Conservation (phyloP, 345 rosid genomes). For the Lepidium africanum region DNA sequence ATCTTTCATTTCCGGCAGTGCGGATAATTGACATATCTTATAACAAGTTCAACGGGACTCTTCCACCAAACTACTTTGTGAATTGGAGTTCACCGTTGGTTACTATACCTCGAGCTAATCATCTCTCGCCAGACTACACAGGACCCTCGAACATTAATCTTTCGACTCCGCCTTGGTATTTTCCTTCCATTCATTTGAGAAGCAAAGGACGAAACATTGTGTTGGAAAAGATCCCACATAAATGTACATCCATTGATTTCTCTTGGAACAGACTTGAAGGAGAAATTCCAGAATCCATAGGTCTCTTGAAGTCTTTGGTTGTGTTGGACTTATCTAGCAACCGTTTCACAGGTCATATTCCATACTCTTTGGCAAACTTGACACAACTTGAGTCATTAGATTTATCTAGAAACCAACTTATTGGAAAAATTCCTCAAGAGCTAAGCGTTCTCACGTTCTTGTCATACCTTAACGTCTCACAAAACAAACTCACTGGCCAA, state of each 20-base stretch:
- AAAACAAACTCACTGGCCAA: neutral
- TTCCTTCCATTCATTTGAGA: neutral
- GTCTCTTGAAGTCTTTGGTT: neutral
- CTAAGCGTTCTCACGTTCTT: neutral
- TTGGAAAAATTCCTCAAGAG: neutral
- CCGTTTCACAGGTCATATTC: neutral
- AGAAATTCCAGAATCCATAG: neutral
- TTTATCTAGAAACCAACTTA: neutral
- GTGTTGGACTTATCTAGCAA: neutral
- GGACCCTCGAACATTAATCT: neutral
- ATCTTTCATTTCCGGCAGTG: conserved; percentile 17
- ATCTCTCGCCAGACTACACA: neutral
- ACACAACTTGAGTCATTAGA: neutral
- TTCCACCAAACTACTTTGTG: conserved; percentile 5
- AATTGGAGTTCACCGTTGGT: neutral
- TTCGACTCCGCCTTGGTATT: neutral
- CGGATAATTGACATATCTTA: conserved; percentile 36
- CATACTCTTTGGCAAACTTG: neutral
- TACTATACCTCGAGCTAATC: neutral
- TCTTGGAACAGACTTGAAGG: neutral
- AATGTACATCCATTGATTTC: neutral
- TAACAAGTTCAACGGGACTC: conserved; percentile 16
- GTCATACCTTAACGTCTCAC: neutral
- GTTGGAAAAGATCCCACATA: neutral
- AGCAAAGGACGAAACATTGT: neutral